These are phyloP conservation scores for Linaria vulgaris DNA, from an alignment of 257 asterid genomes.

Conservation along the genomic window DNA sequence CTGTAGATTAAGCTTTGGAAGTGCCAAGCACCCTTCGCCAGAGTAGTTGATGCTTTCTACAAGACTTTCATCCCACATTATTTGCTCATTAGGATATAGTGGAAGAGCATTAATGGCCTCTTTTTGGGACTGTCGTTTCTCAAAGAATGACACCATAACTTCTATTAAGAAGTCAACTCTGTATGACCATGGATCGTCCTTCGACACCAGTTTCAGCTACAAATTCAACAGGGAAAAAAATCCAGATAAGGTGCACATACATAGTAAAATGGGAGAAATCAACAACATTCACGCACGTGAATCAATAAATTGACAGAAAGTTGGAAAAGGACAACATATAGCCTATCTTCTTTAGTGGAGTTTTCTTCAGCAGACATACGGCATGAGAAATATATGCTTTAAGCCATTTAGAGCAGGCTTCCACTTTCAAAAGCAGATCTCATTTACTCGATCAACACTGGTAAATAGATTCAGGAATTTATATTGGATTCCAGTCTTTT, in stretches of 20 bases:
- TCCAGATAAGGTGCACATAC: constrained; percentile 14
- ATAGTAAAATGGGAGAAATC: neutral
- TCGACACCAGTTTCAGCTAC: constrained; percentile 87
- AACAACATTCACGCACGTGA: constrained; percentile 13
- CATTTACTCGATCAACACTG: constrained; percentile 7
- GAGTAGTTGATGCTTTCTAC: constrained; percentile 98
- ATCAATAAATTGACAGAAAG: neutral
- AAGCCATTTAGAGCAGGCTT: neutral
- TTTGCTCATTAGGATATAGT: constrained; percentile 89
- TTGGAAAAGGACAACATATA: neutral
- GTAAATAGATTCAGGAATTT: constrained; percentile 15
- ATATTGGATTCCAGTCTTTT: neutral
- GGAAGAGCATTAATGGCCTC: constrained; percentile 99
- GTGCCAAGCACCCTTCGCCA: constrained; percentile 99
- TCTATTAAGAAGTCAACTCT: constrained; percentile 93
- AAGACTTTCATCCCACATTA: constrained; percentile 99
- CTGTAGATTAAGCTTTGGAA: constrained; percentile 95
- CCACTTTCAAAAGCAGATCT: constrained; percentile 17
- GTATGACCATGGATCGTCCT: constrained; percentile 86
- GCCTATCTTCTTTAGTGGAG: neutral
- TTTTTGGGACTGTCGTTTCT: constrained; percentile 90
- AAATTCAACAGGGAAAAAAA: constrained; percentile 17
- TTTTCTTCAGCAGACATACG: no score
- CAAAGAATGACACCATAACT: constrained; percentile 89
- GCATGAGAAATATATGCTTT: neutral